Evolutionary conservation across 1,139 yeast genomes (phyloP).

Genomic region (Nadsonia commutata): DNA sequence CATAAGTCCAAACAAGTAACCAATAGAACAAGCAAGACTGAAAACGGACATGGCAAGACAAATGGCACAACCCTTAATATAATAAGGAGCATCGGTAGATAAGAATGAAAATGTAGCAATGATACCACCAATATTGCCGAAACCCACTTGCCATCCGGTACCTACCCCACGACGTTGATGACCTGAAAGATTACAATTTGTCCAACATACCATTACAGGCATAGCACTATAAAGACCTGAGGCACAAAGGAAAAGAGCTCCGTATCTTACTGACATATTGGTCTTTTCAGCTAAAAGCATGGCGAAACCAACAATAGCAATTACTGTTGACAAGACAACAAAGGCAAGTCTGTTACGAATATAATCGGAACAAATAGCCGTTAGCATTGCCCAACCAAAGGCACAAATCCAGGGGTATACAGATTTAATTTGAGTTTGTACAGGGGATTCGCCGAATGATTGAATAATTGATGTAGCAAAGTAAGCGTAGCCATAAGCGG

Average conservation of each 20-base stretch:
- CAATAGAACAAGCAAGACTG: slow-evolving; percentile 31
- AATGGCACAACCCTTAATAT: slow-evolving; percentile 42
- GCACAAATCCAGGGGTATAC: slow-evolving; percentile 62
- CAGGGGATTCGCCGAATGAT: slow-evolving; percentile 42
- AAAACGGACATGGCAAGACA: slow-evolving; percentile 39
- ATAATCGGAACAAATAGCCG: slow-evolving; percentile 32
- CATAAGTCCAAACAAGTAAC: slow-evolving; percentile 29
- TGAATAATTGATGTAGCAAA: slow-evolving; percentile 54
- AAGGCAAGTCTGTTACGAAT: slow-evolving; percentile 34
- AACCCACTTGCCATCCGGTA: slow-evolving; percentile 65
- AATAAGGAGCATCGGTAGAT: slow-evolving; percentile 42
- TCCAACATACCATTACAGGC: slow-evolving; percentile 68
- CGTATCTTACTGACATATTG: slow-evolving; percentile 37
- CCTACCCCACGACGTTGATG: slow-evolving; percentile 59
- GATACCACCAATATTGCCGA: slow-evolving; percentile 76
- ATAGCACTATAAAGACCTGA: slow-evolving; percentile 55
- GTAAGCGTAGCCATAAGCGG: slow-evolving; percentile 59
- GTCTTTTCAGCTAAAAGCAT: slow-evolving; percentile 28
- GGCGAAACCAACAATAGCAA: slow-evolving; percentile 42
- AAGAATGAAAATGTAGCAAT: slow-evolving; percentile 52
- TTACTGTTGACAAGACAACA: slow-evolving; percentile 26
- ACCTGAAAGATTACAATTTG: slow-evolving; percentile 53
- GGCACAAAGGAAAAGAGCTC: slow-evolving; percentile 55
- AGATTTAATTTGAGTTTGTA: slow-evolving; percentile 50
- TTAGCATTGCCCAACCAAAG: slow-evolving; percentile 37